phyloP scores from a whole-genome alignment of 2,329 filamentous ascomycete species.

The Grosmannia huntii region DNA sequence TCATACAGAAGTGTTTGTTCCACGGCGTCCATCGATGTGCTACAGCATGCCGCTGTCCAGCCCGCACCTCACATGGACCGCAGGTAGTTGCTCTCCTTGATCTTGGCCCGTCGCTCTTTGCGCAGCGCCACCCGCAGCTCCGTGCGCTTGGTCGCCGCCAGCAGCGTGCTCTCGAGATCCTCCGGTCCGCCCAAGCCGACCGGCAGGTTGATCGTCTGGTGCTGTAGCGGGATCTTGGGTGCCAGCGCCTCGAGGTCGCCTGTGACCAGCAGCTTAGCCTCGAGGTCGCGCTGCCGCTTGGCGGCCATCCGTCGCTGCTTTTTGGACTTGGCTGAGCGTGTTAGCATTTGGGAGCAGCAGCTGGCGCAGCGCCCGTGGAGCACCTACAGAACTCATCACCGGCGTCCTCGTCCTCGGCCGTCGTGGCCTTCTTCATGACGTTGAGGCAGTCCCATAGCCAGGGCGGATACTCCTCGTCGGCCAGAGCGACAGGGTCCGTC shows the following conservation, averaged over 20 bases:
- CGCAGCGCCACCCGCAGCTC: constrained; percentile 61
- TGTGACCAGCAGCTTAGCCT: constrained; percentile 48
- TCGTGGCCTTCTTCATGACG: constrained; percentile 39
- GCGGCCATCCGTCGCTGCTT: constrained; percentile 63
- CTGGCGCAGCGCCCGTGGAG: background rate
- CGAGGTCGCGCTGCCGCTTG: constrained; percentile 44
- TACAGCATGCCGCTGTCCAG: background rate
- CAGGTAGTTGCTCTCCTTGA: constrained; percentile 80
- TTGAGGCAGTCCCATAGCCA: constrained; percentile 70
- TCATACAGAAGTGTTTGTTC: background rate
- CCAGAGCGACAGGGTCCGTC: constrained; percentile 58
- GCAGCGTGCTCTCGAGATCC: constrained; percentile 27
- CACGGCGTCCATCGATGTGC: background rate
- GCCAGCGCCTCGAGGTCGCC: constrained; percentile 53
- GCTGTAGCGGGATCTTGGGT: constrained; percentile 60
- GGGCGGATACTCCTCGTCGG: constrained; percentile 63
- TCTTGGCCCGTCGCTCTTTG: constrained; percentile 58
- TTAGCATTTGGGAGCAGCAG: background rate
- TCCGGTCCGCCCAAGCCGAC: constrained; percentile 29
- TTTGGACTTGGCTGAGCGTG: constrained; percentile 60
- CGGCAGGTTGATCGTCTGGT: constrained; percentile 67
- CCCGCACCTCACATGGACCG: constrained; percentile 55
- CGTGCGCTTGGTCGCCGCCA: constrained; percentile 38
- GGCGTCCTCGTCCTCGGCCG: constrained; percentile 34
- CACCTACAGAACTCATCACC: constrained; percentile 71